Evolutionary conservation across 2,329 filamentous ascomycete genomes (phyloP).

Genomic region (Zopfia rhizophila): DNA sequence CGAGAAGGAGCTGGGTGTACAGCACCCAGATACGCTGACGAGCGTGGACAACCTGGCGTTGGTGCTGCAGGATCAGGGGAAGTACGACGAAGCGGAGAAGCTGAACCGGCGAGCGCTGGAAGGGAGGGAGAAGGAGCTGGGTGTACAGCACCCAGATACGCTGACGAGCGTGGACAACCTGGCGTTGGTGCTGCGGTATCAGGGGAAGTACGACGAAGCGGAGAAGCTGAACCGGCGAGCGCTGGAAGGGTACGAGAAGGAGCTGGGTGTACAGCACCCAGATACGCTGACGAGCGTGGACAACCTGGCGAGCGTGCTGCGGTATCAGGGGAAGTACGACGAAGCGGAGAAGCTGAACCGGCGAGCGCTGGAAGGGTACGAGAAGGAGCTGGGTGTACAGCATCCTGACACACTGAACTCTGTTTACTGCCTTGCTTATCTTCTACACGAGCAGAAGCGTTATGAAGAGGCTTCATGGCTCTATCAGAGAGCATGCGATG

Average conservation of each 20-base stretch:
- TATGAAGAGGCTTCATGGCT: slow-evolving; percentile 5
- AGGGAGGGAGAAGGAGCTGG: slow-evolving; percentile 1
- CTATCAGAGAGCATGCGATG: slow-evolving; percentile 1
- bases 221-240: slow-evolving; percentile 8
- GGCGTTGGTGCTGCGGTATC: not conserved
- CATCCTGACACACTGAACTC: slow-evolving; percentile 11
- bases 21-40: slow-evolving; percentile 11
- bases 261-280: slow-evolving; percentile 15
- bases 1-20: slow-evolving; percentile 3
- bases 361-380: too few species aligned
- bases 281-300: too few species aligned
- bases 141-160: slow-evolving; percentile 8
- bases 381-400: too few species aligned
- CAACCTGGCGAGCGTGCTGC: too few species aligned
- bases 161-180: slow-evolving; percentile 9
- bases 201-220: slow-evolving; percentile 17
- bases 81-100: slow-evolving; percentile 10
- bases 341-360: slow-evolving; percentile 2
- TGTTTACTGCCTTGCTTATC: not conserved
- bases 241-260: not conserved
- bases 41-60: slow-evolving; percentile 11
- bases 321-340: too few species aligned
- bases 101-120: slow-evolving; percentile 7
- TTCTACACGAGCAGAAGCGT: not conserved
- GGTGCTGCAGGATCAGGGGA: slow-evolving; percentile 11